Base-by-base conservation (phyloP, 257 asterid species). In the Solanum etuberosum region DNA sequence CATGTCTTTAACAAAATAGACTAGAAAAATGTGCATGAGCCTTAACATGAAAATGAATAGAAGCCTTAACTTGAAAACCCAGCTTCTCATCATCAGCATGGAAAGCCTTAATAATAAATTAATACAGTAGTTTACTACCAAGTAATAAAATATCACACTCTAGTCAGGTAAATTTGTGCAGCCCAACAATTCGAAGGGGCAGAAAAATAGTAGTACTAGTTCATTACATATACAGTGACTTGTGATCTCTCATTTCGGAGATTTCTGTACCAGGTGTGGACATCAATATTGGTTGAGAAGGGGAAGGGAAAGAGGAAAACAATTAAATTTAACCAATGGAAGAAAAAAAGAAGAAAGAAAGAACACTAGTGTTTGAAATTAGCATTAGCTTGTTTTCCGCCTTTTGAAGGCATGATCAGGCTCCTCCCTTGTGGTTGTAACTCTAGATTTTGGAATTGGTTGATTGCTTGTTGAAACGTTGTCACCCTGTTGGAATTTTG, bases 341-440 rank as follows among this genome's bases (percentile, higher is more conserved):
- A 48, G 6, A 86, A 81, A 59, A 87, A 85, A 65, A 76, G 5
- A 43, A 5, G 7, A 10, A 7, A 38, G 42, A 72, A 73, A 72
- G 3, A 7, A 9, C 37, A 18, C 73, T 48, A 81, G 42, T 48
- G 43, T 88, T 89, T 89, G 87, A 86, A 89, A 88, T 85, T 90
- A 90, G 91, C 87, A 89, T 93, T 95, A 92, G 95, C 97, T 93
- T 61, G 96, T 91, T 90, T 93, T 92, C 51, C 90, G 90, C 91
- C 94, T 95, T 95, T 95, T 97, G 83, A 88, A 57, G 78, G 93
- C 93, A 83, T 89, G 95, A 6, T 92, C 93, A 20, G 90, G 89
- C 87, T 89, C 98, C 74, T 93, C 93, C 76, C 90, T 93, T 4
- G 92, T 89, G 82, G 90, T 88, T 85, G 94, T 89, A 74, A 83